Evolutionary conservation across 768 basidiomycete genomes (phyloP).

Genomic region (Leucosporidium creatinivorum): DNA sequence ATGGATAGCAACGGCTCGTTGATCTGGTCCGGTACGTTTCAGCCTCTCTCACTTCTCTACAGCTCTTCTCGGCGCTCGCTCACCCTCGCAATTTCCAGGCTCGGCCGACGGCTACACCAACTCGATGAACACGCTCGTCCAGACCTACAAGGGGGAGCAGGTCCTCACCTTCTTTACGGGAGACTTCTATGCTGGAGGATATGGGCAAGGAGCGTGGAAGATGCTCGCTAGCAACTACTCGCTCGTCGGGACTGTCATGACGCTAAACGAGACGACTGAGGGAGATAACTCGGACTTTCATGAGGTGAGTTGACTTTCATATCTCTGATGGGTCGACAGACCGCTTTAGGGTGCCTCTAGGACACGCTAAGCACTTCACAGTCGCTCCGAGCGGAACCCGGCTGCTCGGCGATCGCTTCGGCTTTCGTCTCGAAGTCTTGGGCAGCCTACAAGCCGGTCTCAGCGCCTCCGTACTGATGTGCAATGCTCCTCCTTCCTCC

Average conservation of each 20-base stretch:
- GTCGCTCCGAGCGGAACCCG: no score
- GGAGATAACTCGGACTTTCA: constrained; percentile 28
- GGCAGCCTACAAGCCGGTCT: no score
- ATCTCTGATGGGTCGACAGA: no score
- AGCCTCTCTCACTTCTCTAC: not conserved
- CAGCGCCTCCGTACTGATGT: not conserved
- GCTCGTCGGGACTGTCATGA: not conserved
- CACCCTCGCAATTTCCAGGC: not conserved
- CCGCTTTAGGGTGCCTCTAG: no score
- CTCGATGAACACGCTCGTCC: constrained; percentile 30
- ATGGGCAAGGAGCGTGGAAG: constrained; percentile 17
- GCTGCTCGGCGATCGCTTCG: no score
- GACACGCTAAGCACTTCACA: no score
- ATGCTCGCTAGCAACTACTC: not conserved
- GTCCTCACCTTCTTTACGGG: constrained; percentile 36
- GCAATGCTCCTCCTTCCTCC: not conserved
- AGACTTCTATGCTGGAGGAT: constrained; percentile 25
- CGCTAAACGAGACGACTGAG: constrained; percentile 7
- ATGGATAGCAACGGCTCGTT: constrained; percentile 10
- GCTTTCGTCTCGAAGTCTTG: no score
- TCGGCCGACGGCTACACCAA: constrained; percentile 23
- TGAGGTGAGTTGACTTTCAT: not conserved
- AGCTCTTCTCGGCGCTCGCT: not conserved
- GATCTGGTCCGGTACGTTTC: not conserved
- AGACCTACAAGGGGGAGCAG: constrained; percentile 30